These are phyloP conservation scores for Casuarina equisetifolia DNA, from an alignment of 306 rosid species.

Conservation along the genomic window DNA sequence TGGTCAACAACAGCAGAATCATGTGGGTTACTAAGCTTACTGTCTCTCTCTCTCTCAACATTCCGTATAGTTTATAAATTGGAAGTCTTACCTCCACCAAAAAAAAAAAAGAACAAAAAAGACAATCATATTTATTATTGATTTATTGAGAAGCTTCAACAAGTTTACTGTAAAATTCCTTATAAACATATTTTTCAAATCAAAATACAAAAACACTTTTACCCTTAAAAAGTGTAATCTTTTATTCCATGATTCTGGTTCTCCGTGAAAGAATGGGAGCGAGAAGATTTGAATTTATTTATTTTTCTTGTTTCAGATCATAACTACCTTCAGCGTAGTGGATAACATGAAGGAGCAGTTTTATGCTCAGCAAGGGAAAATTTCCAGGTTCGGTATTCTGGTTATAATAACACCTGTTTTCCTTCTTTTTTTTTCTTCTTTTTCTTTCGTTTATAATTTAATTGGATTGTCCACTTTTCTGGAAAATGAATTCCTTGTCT, in stretches of 20 bases:
- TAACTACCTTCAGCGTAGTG: slow-evolving; percentile 93
- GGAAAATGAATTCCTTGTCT: slow-evolving; percentile 15
- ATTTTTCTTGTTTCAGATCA: slow-evolving; percentile 61
- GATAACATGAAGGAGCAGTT: slow-evolving; percentile 93
- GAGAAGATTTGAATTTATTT: neutral
- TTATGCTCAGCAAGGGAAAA: slow-evolving; percentile 59
- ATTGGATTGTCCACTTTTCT: neutral
- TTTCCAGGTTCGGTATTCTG: slow-evolving; percentile 55
- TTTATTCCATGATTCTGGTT: slow-evolving; percentile 15
- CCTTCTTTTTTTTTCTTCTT: slow-evolving; percentile 21
- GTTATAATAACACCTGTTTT: slow-evolving; percentile 1
- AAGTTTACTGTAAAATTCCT: no score
- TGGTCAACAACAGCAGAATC: no score
- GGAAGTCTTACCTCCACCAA: no score
- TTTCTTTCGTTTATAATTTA: neutral
- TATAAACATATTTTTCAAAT: no score
- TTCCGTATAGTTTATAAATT: no score
- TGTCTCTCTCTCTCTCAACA: no score
- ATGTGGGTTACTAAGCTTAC: no score
- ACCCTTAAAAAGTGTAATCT: no score
- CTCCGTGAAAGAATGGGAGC: slow-evolving; percentile 11
- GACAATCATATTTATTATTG: no score
- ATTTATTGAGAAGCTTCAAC: no score
- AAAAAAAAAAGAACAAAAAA: no score
- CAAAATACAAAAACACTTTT: no score